Evolutionary conservation across 257 asterid genomes (phyloP), one percentile per base, ranked within the genome.

Genomic region (Galeopsis tetrahit): DNA sequence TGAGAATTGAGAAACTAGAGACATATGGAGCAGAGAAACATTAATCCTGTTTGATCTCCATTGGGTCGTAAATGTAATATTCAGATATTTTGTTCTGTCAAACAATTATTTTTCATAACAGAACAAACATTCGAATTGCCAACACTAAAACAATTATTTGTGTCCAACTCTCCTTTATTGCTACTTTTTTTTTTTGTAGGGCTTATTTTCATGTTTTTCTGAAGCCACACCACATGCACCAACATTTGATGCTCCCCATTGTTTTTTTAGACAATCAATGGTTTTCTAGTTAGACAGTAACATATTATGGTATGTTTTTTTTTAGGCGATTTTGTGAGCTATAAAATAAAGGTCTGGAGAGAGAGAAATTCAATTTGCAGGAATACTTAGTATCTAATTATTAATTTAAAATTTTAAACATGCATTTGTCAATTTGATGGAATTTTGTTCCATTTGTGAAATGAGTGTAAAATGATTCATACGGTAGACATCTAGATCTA

Each of bases 71-170:
- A 73, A 10, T 38, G 46, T 57, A 38, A 60, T 31, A 42, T 10
- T 59, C 51, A 38, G 59, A 21, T 39, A 6, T 44, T 32, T 33
- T 10, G 6, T 72, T 72, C 17, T 17, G 31, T 48, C 40, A 52
- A 75, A 61, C 75, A 48, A 68, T 60, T 59, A 68, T 68, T 68
- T 59, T 68, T 1, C 61, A n/a, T 8, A 21, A n/a, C 33, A 33
- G 17, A 17, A 48, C 59, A 56, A 42, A 59, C 68, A 68, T 60
- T 13, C 57, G 57, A 49, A 68, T 68, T 68, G 58, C 13, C 10
- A 43, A 14, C 48, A 31, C 40, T 10, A 28, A 28, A 53, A 53
- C 71, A 74, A 46, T 65, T 65, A 53, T 63, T 52, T 63, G 6
- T 63, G 71, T 40, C 46, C 58, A 53, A 11, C 33, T 15, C 35